Base-by-base conservation (phyloP, 2,329 filamentous ascomycete genomes). In the Cytospora piceae region DNA sequence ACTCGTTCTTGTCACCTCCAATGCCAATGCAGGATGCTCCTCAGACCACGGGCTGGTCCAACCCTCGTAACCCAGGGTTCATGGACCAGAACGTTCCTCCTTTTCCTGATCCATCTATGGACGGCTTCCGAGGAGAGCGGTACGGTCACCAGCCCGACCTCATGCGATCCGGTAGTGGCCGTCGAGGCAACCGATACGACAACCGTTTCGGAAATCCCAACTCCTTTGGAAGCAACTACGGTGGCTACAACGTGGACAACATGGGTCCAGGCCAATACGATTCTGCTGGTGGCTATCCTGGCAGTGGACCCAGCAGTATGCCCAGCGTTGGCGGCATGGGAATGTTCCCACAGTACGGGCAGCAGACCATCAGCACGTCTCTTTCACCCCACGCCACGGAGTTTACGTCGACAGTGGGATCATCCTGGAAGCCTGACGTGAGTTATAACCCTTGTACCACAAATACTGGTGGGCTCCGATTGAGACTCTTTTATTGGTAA, bases 341-440 rank as follows among this genome's bases (percentile, higher is more conserved):
- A 17, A 77, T 79, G 76, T 85, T 78, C 69, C 77, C 80, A 61
- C 71, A 77, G 51, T 88, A 85, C 71, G 83, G 83, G 68, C 82
- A 83, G 70, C 85, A 85, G 69, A 80, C 86, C 31, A 82, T 86
- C 68, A 85, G 87, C 31, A 91, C 88, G 22, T 82, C 88, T 9
- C 80, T 93, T 52, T 92, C 90, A 22, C 89, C 90, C 15, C 87
- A 91, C 70, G 90, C 90, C 31, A 88, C 86, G 5, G 90, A 93
- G 73, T 93, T 93, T 71, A 91, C 87, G 15, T 85, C 87, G 4
- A 78, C 79, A 31, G 76, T 73, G 61, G 74, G 73, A 70, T 75
- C 75, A 60, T 77, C 73, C 54, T 89, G 81, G 88, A 87, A 86
- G 74, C 78, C 76, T 70, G 83, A 88, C 78, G 83, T 83, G 74